These are phyloP conservation scores for Usnea hakonensis DNA, from an alignment of 495 filamentous ascomycete species.

Conservation along the genomic window DNA sequence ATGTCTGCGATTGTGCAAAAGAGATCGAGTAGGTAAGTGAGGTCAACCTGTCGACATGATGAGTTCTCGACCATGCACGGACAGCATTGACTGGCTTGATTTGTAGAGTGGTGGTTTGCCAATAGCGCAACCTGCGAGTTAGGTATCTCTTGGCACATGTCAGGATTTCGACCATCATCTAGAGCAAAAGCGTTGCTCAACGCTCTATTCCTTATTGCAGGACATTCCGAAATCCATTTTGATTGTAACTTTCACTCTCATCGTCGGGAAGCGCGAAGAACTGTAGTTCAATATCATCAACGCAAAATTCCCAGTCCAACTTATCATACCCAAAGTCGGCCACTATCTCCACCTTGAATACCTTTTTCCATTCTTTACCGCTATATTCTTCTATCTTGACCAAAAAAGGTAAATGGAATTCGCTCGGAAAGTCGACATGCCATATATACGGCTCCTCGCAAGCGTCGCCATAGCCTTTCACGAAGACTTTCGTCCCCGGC, in stretches of 20 bases:
- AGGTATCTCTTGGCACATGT: not conserved
- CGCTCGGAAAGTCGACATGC: constrained; percentile 14
- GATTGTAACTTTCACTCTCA: not conserved
- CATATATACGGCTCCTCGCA: not conserved
- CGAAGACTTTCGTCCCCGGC: constrained; percentile 14
- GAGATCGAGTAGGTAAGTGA: not conserved
- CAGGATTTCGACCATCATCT: not conserved
- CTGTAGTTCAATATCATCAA: constrained; percentile 29
- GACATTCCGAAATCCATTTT: not conserved
- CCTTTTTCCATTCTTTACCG: constrained; percentile 21
- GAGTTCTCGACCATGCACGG: not conserved
- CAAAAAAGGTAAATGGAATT: constrained; percentile 17
- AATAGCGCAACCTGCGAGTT: not conserved
- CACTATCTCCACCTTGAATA: constrained; percentile 26
- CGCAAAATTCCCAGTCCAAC: constrained; percentile 33
- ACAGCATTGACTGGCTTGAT: not conserved
- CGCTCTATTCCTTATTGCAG: not conserved
- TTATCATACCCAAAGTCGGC: constrained; percentile 23
- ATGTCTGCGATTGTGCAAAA: not conserved
- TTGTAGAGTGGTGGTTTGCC: not conserved
- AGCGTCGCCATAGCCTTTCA: constrained; percentile 20
- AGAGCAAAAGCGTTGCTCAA: not conserved
- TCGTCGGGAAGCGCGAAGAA: constrained; percentile 1
- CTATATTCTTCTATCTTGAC: constrained; percentile 26
- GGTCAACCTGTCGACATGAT: not conserved